Conservation (phyloP, 176 grass and related monocot species). For the Carex scoparia region DNA sequence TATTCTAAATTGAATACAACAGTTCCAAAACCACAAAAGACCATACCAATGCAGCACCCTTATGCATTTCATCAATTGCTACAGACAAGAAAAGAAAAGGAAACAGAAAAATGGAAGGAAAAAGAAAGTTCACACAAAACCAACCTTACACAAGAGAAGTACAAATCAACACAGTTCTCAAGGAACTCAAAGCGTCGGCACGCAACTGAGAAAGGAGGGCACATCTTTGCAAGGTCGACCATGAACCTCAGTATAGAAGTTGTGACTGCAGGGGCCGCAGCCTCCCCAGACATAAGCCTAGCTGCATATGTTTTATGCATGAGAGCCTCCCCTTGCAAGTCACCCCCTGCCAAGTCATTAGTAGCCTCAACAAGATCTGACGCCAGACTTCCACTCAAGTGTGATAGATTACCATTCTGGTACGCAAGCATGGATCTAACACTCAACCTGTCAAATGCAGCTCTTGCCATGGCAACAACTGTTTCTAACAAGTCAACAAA, state of each 20-base stretch:
- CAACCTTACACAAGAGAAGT: constrained; percentile 97
- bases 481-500: constrained; percentile 97
- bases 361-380: constrained; percentile 80
- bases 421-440: constrained; percentile 90
- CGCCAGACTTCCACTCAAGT: constrained; percentile 72
- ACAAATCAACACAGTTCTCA: constrained; percentile 90
- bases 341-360: constrained; percentile 48
- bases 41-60: neutral
- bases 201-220: constrained; percentile 68
- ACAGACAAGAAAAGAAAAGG: neutral
- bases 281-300: constrained; percentile 94
- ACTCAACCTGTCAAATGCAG: constrained; percentile 88
- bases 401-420: constrained; percentile 83
- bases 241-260: constrained; percentile 94
- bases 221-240: constrained; percentile 95
- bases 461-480: constrained; percentile 78
- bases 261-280: constrained; percentile 76
- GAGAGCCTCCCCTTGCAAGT: constrained; percentile 96
- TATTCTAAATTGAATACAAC: neutral
- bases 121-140: constrained; percentile 24
- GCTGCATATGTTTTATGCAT: constrained; percentile 99
- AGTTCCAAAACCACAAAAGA: neutral
- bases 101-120: neutral
- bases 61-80: neutral
- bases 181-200: constrained; percentile 88